phyloP scores from a whole-genome alignment of 495 filamentous ascomycete genomes.

The Pseudoneurospora amorphoporcata region DNA sequence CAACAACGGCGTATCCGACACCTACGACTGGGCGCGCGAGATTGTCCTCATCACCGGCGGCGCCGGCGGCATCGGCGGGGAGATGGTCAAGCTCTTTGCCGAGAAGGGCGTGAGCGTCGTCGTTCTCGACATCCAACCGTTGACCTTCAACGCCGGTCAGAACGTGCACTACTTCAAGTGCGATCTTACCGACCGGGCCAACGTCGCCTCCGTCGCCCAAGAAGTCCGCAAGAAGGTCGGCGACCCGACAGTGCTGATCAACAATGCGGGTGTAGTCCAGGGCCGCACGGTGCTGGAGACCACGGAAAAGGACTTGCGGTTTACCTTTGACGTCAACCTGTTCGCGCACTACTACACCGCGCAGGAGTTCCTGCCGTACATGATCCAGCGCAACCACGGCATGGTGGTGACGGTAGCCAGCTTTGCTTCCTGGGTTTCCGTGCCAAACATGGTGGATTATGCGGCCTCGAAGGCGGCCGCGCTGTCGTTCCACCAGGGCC shows the following conservation, averaged over 20 bases:
- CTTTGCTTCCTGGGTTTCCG: slow-evolving; percentile 46
- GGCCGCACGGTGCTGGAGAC: slow-evolving; percentile 49
- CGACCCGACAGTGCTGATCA: slow-evolving; percentile 59
- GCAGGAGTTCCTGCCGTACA: slow-evolving; percentile 56
- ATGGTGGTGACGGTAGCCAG: slow-evolving; percentile 67
- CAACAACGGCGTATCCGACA: slow-evolving; percentile 52
- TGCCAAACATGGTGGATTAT: slow-evolving; percentile 62
- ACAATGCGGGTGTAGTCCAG: slow-evolving; percentile 62
- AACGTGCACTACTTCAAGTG: slow-evolving; percentile 53
- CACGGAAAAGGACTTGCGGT: slow-evolving; percentile 44
- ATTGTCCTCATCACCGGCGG: slow-evolving; percentile 65
- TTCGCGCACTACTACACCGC: slow-evolving; percentile 56
- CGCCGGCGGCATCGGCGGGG: slow-evolving; percentile 55
- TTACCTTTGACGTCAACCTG: slow-evolving; percentile 64
- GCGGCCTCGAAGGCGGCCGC: slow-evolving; percentile 57
- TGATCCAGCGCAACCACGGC: slow-evolving; percentile 56
- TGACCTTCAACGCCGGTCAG: slow-evolving; percentile 42
- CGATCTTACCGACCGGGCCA: slow-evolving; percentile 47
- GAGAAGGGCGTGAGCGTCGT: slow-evolving; percentile 50
- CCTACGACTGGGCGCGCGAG: slow-evolving; percentile 59
- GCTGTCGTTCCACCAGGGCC: slow-evolving; percentile 58
- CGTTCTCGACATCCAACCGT: slow-evolving; percentile 57
- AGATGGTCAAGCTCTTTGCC: slow-evolving; percentile 50
- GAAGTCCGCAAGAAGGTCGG: slow-evolving; percentile 47
- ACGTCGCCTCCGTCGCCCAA: slow-evolving; percentile 41